Base-by-base conservation (phyloP, 2,329 filamentous ascomycete species). In the Pseudogymnoascus sp. region DNA sequence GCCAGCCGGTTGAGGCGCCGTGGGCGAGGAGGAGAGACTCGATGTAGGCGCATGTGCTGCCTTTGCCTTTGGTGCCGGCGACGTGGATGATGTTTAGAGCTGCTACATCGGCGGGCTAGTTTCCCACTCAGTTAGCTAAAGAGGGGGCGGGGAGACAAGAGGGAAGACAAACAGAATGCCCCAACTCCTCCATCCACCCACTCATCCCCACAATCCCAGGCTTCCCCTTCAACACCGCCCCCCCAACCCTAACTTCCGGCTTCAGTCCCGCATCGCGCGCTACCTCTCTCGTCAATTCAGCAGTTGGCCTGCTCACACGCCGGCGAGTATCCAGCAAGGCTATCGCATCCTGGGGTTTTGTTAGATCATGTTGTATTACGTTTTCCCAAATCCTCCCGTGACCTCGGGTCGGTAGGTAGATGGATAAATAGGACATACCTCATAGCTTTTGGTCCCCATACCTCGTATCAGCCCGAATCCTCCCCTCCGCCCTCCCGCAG, bases 131-230 rank as follows among this genome's bases (percentile, higher is more conserved):
- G n/a, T n/a, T n/a, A n/a, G n/a, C n/a, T n/a, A n/a, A 28, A 28
- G 1, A 26, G 50, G 60, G 57, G 28, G 19, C n/a, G 60, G 26
- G 38, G 1, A 60, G 3, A 19, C 10, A n/a, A 26, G 19, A 38
- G 40, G 9, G 50, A 33, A 9, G 36, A 21, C 65, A 73, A 66
- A 79, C 77, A 77, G 89, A 79, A 75, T 96, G 92, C 68, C 91
- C 91, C 71, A 93, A 85, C 69, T 88, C 87, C 63, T 80, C 79
- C 72, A 90, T 84, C 83, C 90, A 96, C 65, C 86, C 83, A 67
- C 85, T 81, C 86, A 95, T 96, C 75, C 96, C 90, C 2, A 84
- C 84, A 50, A 95, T 85, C 40, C 40, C 40, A 13, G 40, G 40
- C 40, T 19, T 42, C 17, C 40, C 40, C 40, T 17, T 42, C 17